A percentile compares a stretch with the other conserved stretches of the same genome.
Evolutionary conservation across 352 stramenopile species (phyloP).

Genomic region (Pythium guiyangense): DNA sequence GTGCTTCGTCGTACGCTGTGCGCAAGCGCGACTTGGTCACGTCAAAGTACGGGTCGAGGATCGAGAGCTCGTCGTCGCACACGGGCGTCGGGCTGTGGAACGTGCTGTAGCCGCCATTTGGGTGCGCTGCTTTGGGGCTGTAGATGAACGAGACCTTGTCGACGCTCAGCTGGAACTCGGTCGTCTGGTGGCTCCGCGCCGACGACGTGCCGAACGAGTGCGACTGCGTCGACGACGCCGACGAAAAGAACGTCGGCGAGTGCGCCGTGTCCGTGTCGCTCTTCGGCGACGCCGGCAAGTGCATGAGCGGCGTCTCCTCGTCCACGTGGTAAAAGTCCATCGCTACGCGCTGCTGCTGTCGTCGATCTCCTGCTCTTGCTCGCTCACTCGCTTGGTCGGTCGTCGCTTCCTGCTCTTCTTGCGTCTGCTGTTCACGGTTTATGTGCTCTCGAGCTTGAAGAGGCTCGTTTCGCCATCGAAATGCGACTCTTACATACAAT

Average conservation of each 20-base stretch:
- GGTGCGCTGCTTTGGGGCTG: constrained; percentile 39
- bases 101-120: constrained; percentile 32
- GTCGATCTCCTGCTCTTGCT: background rate
- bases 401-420: too few relatives aligned
- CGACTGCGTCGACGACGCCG: constrained; percentile 12
- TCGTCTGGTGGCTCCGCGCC: constrained; percentile 21
- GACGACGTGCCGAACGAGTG: constrained; percentile 9
- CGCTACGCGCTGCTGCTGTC: background rate
- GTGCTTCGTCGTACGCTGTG: constrained; percentile 63
- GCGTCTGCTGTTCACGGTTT: background rate
- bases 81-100: constrained; percentile 36
- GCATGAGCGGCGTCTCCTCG: constrained; percentile 37
- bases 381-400: too few relatives aligned
- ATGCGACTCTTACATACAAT: too few relatives aligned
- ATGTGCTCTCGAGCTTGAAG: too few relatives aligned
- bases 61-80: constrained; percentile 67
- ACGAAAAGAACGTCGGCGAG: constrained; percentile 16
- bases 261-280: constrained; percentile 18
- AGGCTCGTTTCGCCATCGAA: too few relatives aligned
- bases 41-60: constrained; percentile 86
- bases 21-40: constrained; percentile 69
- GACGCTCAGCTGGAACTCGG: constrained; percentile 67
- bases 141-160: constrained; percentile 84
- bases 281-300: constrained; percentile 24
- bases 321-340: constrained; percentile 45